Evolutionary conservation across 768 basidiomycete genomes (phyloP), one percentile per base, ranked within the genome.

Genomic region (Glaciozyma antarctica): DNA sequence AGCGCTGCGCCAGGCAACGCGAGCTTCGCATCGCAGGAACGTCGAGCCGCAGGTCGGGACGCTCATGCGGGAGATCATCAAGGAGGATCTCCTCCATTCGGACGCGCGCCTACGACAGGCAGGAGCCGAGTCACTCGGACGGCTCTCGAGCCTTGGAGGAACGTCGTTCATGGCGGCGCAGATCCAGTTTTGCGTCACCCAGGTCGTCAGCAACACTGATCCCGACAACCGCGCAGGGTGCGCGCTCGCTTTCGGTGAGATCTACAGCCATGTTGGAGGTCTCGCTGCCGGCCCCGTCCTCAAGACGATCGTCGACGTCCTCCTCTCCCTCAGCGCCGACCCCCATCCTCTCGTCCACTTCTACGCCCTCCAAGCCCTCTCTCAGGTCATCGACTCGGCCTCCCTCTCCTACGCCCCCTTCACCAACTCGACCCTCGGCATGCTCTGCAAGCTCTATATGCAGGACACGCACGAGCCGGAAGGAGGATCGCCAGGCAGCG

Each of bases 301-400:
- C 65, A 98, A 97, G 77, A 95, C 93, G 0, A 90, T 93, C 0
- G 88, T 94, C 67, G 92, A 95, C 74, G 86, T 98, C 53, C 81
- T 97, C 45, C 89, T 94, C 84, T 94, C 93, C 0, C 82, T 99
- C 24, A 85, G 87, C 76, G 92, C 88, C 66, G 95, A 99, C 75
- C 92, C 94, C 0, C 95, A 98, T 75, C 94, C 95, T 0, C 82
- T 91, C 41, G 95, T 97, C 9, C 94, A 98, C 76, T 95, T 87
- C 74, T 93, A 88, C 85, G 86, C 94, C 3, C 79, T 97, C 67
- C 85, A 83, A 56, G 88, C 95, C 1, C 80, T 99, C 38, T 84
- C 87, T 9, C 81, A 84, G 21, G 93, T 98, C 63, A 86, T 95
- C 75, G 86, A 89, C 73, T 87, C 93, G 5, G 92, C 94, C 5